These are phyloP conservation scores for Mimosa pudica DNA, from an alignment of 306 rosid species.

Conservation along the genomic window DNA sequence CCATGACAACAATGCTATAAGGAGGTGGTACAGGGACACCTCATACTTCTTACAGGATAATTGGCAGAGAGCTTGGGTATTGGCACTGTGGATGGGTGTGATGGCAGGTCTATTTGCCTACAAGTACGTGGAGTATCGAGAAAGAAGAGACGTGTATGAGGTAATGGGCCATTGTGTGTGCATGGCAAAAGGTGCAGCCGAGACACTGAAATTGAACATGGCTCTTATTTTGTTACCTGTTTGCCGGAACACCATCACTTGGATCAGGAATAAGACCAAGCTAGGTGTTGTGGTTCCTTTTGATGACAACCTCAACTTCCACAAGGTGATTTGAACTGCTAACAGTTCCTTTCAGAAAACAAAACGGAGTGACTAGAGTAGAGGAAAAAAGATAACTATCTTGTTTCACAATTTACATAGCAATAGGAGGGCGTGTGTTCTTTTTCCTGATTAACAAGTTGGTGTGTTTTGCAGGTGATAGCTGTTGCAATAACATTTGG, in stretches of 20 bases:
- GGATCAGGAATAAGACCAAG: conserved; percentile 59
- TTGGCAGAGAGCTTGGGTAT: conserved; percentile 64
- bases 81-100: conserved; percentile 54
- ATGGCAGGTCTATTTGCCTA: conserved; percentile 53
- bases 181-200: conserved; percentile 78
- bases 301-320: conserved; percentile 65
- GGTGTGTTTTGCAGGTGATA: conserved; percentile 42
- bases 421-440: not conserved
- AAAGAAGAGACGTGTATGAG: conserved; percentile 43
- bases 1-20: conserved; percentile 40
- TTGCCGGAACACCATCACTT: conserved; percentile 61
- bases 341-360: not conserved
- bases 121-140: conserved; percentile 49
- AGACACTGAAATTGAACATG: conserved; percentile 69
- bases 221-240: conserved; percentile 62
- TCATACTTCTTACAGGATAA: conserved; percentile 61
- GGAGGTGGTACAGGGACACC: conserved; percentile 37
- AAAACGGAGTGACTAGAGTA: conserved; percentile 28
- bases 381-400: not conserved
- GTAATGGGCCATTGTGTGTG: conserved; percentile 70
- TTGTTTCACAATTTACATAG: conserved; percentile 13
- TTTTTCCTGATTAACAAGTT: conserved; percentile 10
- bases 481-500: conserved; percentile 54
- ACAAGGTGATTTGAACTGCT: conserved; percentile 47
- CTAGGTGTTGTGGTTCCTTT: conserved; percentile 55